These are phyloP conservation scores for Fusarium pilosicola DNA, from an alignment of 2,329 filamentous ascomycete genomes.

Conservation along the genomic window DNA sequence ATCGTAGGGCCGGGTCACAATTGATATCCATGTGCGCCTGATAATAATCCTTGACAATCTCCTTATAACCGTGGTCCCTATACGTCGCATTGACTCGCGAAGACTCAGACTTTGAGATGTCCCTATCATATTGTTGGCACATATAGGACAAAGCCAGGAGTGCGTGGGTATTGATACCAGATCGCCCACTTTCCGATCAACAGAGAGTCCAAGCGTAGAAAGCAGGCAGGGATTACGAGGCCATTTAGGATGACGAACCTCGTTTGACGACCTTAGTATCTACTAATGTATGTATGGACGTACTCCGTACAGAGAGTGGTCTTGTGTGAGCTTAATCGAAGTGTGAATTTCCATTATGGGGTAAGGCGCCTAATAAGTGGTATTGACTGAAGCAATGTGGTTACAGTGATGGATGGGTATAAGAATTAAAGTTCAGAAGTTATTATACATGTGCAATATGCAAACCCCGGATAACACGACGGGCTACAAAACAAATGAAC, in stretches of 20 bases:
- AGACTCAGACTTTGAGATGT: not conserved
- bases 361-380: not conserved
- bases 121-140: slow-evolving; percentile 3
- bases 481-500: not conserved
- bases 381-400: not conserved
- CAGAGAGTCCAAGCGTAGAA: not conserved
- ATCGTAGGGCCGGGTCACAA: not conserved
- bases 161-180: not conserved
- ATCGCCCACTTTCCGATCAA: slow-evolving; percentile 2
- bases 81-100: not conserved
- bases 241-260: not conserved
- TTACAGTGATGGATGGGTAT: not conserved
- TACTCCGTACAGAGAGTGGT: not conserved
- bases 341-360: not conserved
- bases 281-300: not conserved
- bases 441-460: not conserved
- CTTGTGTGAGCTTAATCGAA: not conserved
- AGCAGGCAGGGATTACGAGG: not conserved
- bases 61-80: not conserved
- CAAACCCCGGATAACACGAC: not conserved
- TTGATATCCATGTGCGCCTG: not conserved
- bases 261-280: not conserved
- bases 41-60: not conserved
- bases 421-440: not conserved
- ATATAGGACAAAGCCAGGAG: not conserved